Base-by-base conservation (phyloP, 2,329 filamentous ascomycete species). In the Chaetomium olivaceum region DNA sequence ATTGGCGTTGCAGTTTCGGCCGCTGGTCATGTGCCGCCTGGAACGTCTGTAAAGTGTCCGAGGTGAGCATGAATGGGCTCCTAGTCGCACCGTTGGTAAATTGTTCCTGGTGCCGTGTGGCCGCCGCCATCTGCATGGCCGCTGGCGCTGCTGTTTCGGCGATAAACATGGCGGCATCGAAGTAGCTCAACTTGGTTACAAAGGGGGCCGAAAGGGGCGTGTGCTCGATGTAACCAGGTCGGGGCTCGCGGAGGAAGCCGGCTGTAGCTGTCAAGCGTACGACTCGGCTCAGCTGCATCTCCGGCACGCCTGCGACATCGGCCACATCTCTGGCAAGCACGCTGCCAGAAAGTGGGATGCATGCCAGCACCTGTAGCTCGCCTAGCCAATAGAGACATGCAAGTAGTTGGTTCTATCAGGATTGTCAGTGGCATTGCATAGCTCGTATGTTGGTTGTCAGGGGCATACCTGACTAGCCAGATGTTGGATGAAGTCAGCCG, bases 141-240 rank as follows among this genome's bases (percentile, higher is more conserved):
- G 74, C 61, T 0, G 78, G 78, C 4, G 73, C 73, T 1, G 71
- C 75, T 1, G 70, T 73, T 33, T 77, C 73, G 3, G 78, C 72
- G 0, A 81, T 68, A 57, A 81, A 81, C 71, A 78, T 74, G 39
- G 72, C 71, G 0, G 79, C 78, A 63, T 81, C 80, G 1, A 78
- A 71, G n/a, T 71, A 73, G 3, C 68, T 73, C 0, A 70, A 74
- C 3, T 76, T 72, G 5, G 72, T 74, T 11, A 80, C 73, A 58
- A 81, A 81, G 0, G 65, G 66, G 0, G 75, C 75, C 1, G 80
- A 81, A 8, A 81, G 66, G 0, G 73, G 43, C 1, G 74, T 81
- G 68, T 81, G 79, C 0, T 76, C 74, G n/a, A 82, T 69, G 58
- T 73, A 66, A 0, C 72, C 75, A 0, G 73, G 69, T 27, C 70